Percentiles rank a stretch among this genome's conserved stretches.
Evolutionary conservation across 208 protist species (phyloP).

Genomic region (Histomonas meleagridis): DNA sequence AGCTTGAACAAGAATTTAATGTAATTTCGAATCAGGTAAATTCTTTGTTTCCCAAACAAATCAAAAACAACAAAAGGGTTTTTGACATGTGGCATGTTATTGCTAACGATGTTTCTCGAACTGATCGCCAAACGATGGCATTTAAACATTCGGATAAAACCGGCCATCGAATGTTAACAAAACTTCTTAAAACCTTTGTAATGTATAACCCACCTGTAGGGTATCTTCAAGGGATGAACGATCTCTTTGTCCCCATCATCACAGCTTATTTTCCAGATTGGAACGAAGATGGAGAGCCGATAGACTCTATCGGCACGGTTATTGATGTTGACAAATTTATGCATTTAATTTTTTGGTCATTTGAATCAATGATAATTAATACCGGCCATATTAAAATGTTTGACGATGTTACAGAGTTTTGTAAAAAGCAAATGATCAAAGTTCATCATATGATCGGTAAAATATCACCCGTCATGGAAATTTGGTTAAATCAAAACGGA

Average conservation of each 20-base stretch:
- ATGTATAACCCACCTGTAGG: background rate
- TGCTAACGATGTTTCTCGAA: background rate
- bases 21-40: background rate
- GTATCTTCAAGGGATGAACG: slow-evolving; percentile 26
- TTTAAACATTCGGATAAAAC: background rate
- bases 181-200: background rate
- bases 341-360: background rate
- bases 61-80: background rate
- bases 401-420: background rate
- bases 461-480: background rate
- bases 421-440: background rate
- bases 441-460: background rate
- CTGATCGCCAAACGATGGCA: background rate
- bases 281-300: background rate
- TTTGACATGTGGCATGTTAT: background rate
- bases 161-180: background rate
- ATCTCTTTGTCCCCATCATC: slow-evolving; percentile 5
- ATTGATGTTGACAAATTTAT: background rate
- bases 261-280: background rate
- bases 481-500: background rate
- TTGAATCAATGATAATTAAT: background rate
- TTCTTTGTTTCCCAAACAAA: background rate
- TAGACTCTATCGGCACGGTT: background rate
- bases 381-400: background rate
- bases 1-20: background rate